Percentiles rank a stretch among this genome's conserved stretches.
These are phyloP conservation scores for Globisporangium splendens DNA, from an alignment of 352 stramenopile species.

Conservation along the genomic window DNA sequence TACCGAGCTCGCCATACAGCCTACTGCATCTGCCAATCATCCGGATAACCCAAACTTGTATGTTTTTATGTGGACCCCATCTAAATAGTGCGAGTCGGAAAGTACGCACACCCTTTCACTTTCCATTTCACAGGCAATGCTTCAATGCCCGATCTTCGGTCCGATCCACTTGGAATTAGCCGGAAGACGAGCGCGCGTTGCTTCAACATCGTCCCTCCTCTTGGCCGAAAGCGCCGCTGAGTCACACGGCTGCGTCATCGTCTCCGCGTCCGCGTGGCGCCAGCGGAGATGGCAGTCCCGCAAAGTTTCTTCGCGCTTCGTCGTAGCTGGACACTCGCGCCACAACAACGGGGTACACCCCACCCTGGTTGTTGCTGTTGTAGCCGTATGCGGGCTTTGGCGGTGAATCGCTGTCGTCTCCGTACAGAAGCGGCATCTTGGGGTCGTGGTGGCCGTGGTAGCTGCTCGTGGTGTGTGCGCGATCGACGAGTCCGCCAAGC, in stretches of 20 bases:
- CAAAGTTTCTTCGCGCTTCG: slow-evolving; percentile 49
- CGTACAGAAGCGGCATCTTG: slow-evolving; percentile 62
- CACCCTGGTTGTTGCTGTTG: slow-evolving; percentile 13
- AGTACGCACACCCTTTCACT: no score
- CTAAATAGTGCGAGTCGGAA: no score
- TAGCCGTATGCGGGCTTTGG: slow-evolving; percentile 8
- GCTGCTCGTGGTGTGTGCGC: slow-evolving; percentile 7
- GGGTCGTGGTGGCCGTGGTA: slow-evolving; percentile 33
- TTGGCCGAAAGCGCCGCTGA: not conserved
- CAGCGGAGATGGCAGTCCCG: slow-evolving; percentile 33
- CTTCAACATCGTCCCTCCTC: no score
- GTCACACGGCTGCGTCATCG: slow-evolving; percentile 15
- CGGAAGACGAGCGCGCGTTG: not conserved
- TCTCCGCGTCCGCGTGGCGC: slow-evolving; percentile 8
- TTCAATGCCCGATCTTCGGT: no score
- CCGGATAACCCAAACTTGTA: no score
- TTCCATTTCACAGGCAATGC: no score
- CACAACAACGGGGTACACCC: slow-evolving; percentile 18
- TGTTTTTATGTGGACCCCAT: no score
- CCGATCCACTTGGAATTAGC: no score
- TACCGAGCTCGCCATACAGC: no score
- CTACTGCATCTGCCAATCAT: no score
- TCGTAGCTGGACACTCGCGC: slow-evolving; percentile 45
- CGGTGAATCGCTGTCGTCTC: slow-evolving; percentile 20
- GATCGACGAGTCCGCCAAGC: slow-evolving; percentile 28